Evolutionary conservation across 2,329 filamentous ascomycete species (phyloP), one percentile per base, ranked within the genome.

Genomic region (Diaporthe ilicicola): DNA sequence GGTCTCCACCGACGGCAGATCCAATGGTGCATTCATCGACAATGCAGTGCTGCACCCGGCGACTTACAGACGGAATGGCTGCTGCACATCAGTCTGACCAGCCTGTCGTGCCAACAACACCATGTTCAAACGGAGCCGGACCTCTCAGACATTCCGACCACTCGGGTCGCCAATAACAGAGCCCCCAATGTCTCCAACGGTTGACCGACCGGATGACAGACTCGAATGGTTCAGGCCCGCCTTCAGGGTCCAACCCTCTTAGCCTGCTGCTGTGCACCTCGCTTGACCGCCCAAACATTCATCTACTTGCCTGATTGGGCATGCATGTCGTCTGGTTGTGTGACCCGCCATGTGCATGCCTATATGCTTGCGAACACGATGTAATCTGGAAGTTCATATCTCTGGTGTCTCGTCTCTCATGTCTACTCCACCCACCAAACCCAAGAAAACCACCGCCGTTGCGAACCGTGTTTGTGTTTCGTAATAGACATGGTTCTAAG

Each of bases 121-220:
- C 29, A 24, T 24, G n/a, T 19, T 50, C 27, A 64, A 50, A 64
- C 44, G 59, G 59, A 37, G 19, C 24, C 59, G 59, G 59, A 37
- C 42, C 59, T 64, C 59, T 64, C 59, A 64, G 59, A 64, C 44
- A 24, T 29, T 62, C 59, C 59, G 44, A 24, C 59, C 29, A 37
- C n/a, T 37, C 29, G 59, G 59, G 59, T 64, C 59, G 29, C 44
- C 44, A 62, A 19, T 48, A 6, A 48, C 7, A 48, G 55, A 5
- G 29, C 42, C 27, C 24, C 24, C 5, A 27, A 1, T 19, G 44
- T 50, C 42, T 22, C 50, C 59, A 64, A 50, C 44, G 44, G 59
- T 34, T 29, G 59, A 27, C 59, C 59, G 42, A 27, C 19, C 32
- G 42, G 27, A 34, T 42, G 59, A 62, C 42, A 27, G 59, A 48